Base-by-base conservation (phyloP, 2,329 filamentous ascomycete species). In the Paraconiothyrium brasiliense region DNA sequence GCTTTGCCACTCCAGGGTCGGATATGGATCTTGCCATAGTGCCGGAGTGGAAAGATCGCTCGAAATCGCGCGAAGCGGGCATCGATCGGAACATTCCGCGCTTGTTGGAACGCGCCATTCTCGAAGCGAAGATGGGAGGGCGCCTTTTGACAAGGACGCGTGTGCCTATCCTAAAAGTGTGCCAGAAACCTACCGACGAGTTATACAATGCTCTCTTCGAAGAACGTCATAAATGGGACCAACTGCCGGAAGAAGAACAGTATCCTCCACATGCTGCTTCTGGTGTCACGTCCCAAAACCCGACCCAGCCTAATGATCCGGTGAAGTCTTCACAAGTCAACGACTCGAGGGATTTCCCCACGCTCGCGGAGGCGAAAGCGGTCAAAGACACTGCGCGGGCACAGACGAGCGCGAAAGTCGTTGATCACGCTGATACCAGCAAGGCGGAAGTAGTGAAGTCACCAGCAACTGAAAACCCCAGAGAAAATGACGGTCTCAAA, bases 11-110 rank as follows among this genome's bases (percentile, higher is more conserved):
- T 11, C 91, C 91, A 70, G 88, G 89, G n/a, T 94, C 93, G 1
- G 93, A 97, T 71, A 93, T 97, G 90, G 94, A 97, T 77, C 85
- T 97, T 34, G 91, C 90, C 9, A 85, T 97, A 37, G 82, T 95
- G 5, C 90, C 91, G 1, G 87, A 86, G 3, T 79, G 84, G 74
- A 71, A 67, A 50, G 66, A 74, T 48, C 47, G 63, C 34, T 49
- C 64, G 10, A 64, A 61, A 39, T 54, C 59, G 58, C 58, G 68
- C 14, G 68, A 73, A 11, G 71, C 74, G 55, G 67, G 74, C 52
- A 90, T 90, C 1, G 73, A 78, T 22, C 80, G 84, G 48, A 81
- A 85, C 1, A 89, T 95, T 58, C 92, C 92, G 1, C 86, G 92
- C 27, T 73, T 94, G 7, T 78, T 97, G 2, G 92, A 96, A 73